Base-by-base conservation (phyloP, 495 filamentous ascomycete genomes). In the Xylaria curta region DNA sequence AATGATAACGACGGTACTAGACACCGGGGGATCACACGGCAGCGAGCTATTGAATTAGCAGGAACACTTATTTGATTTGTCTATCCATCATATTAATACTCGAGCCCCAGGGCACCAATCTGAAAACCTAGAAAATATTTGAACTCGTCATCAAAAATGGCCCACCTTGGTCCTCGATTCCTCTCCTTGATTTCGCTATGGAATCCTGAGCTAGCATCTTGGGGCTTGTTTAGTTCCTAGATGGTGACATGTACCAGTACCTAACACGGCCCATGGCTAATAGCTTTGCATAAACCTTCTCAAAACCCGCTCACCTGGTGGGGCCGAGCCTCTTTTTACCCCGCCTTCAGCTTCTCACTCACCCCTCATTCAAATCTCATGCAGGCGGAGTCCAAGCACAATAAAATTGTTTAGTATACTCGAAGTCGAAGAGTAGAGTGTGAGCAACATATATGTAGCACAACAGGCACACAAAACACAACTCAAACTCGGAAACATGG, bases 241-340 rank as follows among this genome's bases (percentile, higher is more conserved):
- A 28, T 15, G 8, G 26, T 51, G 63, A 51, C 44, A 66, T 67
- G 65, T 67, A 67, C 65, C 49, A 33, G 65, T 67, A 67, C 65
- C 33, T 56, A 26, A 31, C 47, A 6, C 9, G 15, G 31, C 40
- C 15, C 7, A 56, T 44, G 54, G 8, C 46, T 28, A 33, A 44
- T 70, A 72, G 59, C 46, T 42, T 63, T 60, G 70, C 70, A 68
- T 54, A 72, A 72, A 72, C 70, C 66, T 68, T 68, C 70, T 68
- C 70, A 72, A 68, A 31, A 72, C 65, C 70, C 31, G 54, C 68
- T 64, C 68, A 64, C 26, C 24, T 17, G 13, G 33, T 36, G 68
- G 68, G 68, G 42, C n/a, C 12, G 12, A 36, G 33, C 47, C 17
- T 61, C 26, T 7, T 21, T 51, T 21, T 51, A 53, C 46, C 63